Percentiles rank a stretch among this genome's conserved stretches.
Evolutionary conservation across 495 filamentous ascomycete genomes (phyloP).

Genomic region (Xylaria bambusicola): DNA sequence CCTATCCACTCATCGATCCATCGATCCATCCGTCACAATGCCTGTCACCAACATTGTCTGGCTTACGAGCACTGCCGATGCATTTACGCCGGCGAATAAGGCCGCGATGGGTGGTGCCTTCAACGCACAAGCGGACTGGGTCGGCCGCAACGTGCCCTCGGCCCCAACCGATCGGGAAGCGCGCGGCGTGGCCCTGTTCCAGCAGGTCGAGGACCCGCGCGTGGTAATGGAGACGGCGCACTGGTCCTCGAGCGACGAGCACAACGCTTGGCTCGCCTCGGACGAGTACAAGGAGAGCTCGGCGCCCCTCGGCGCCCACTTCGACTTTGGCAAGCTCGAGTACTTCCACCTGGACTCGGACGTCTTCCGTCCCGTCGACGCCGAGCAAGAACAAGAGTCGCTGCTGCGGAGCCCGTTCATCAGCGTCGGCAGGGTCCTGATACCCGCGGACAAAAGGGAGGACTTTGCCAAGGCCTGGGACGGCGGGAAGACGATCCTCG

Average conservation of each 20-base stretch:
- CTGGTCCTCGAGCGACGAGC: constrained; percentile 52
- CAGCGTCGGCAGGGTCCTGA: constrained; percentile 45
- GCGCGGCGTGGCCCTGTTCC: constrained; percentile 39
- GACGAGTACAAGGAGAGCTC: constrained; percentile 34
- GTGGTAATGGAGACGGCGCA: constrained; percentile 51
- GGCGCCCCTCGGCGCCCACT: constrained; percentile 24
- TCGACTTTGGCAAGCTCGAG: constrained; percentile 37
- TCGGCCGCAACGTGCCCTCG: constrained; percentile 34
- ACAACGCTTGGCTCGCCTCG: constrained; percentile 50
- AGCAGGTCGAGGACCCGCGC: constrained; percentile 50
- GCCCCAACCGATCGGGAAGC: constrained; percentile 21
- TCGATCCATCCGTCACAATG: constrained; percentile 37
- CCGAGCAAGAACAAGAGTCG: constrained; percentile 19
- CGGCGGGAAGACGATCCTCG: constrained; percentile 42
- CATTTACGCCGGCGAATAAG: constrained; percentile 27
- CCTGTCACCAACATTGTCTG: constrained; percentile 56
- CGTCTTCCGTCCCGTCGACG: constrained; percentile 41
- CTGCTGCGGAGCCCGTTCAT: constrained; percentile 46
- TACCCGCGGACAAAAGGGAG: constrained; percentile 42
- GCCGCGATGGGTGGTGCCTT: constrained; percentile 30
- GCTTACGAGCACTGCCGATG: constrained; percentile 36
- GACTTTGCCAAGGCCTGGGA: constrained; percentile 44
- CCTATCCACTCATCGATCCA: too few relatives aligned
- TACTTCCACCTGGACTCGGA: constrained; percentile 45
- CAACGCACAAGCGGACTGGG: constrained; percentile 39